A percentile compares a stretch with the other conserved stretches of the same genome.
Conservation (phyloP, 108 stramenopile species). For the Parmales sp. region DNA sequence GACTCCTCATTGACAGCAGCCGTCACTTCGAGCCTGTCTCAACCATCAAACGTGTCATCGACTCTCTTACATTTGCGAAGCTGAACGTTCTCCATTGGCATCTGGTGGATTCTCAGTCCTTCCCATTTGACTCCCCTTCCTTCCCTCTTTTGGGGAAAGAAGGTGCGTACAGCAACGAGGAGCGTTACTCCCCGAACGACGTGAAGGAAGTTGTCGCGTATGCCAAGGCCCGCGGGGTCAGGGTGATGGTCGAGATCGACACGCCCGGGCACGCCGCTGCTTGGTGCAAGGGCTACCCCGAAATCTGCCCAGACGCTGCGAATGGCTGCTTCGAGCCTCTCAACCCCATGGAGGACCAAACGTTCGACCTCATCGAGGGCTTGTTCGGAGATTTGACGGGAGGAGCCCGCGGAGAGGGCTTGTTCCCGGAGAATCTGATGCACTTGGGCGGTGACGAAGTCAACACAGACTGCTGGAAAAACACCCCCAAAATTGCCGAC, state of each 20-base stretch:
- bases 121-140: constrained; percentile 13
- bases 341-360: not conserved
- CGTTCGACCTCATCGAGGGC: constrained; percentile 16
- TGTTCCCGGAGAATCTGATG: constrained; percentile 40
- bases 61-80: constrained; percentile 7
- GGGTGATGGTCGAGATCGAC: constrained; percentile 25
- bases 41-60: not conserved
- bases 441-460: constrained; percentile 73
- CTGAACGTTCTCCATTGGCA: constrained; percentile 22
- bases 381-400: constrained; percentile 13
- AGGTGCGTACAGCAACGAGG: constrained; percentile 12
- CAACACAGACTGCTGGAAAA: constrained; percentile 34
- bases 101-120: constrained; percentile 15
- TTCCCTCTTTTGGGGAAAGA: not conserved
- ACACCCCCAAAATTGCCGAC: constrained; percentile 9
- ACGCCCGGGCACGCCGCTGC: constrained; percentile 26
- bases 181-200: constrained; percentile 22
- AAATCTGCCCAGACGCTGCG: constrained; percentile 12
- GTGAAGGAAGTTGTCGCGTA: constrained; percentile 16
- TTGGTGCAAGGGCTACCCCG: constrained; percentile 26
- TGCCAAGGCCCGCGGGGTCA: constrained; percentile 16
- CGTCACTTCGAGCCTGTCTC: constrained; percentile 17
- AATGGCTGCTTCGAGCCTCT: constrained; percentile 8
- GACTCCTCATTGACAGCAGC: constrained; percentile 13
- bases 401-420: not conserved